These are phyloP conservation scores for Garcia nutans DNA, from an alignment of 345 rosid genomes.

Conservation along the genomic window DNA sequence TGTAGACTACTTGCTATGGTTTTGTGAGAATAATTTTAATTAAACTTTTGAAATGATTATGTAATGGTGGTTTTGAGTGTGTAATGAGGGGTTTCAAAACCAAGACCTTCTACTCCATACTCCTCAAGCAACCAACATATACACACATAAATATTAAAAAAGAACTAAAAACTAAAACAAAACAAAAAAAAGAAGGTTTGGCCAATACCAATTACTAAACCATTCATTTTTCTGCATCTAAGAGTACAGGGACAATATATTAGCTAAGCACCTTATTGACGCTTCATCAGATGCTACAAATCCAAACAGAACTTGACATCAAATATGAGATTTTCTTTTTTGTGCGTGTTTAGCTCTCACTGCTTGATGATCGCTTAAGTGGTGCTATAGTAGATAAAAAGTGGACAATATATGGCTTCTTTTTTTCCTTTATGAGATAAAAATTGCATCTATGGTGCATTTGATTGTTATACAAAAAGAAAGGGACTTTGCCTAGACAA, in stretches of 20 bases:
- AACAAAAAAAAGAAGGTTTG: not conserved
- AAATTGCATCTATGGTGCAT: too few species aligned
- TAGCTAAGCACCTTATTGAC: not conserved
- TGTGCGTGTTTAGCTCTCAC: not conserved
- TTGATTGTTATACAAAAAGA: not conserved
- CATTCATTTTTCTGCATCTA: not conserved
- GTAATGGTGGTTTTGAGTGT: not conserved
- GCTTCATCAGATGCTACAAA: not conserved
- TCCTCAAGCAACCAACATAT: not conserved
- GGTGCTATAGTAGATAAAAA: not conserved
- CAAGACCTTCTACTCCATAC: not conserved
- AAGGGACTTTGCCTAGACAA: not conserved
- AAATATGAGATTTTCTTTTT: not conserved
- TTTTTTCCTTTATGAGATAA: not conserved
- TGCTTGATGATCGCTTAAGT: not conserved
- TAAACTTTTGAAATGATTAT: not conserved
- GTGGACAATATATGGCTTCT: not conserved
- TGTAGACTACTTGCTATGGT: not conserved
- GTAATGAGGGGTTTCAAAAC: not conserved
- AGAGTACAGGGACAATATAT: not conserved
- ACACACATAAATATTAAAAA: not conserved
- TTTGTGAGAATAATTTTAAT: not conserved
- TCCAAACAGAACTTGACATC: not conserved
- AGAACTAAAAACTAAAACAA: not conserved
- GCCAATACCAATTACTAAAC: not conserved